phyloP scores from a whole-genome alignment of 345 rosid species.

The Gossypium ekmanianum region DNA sequence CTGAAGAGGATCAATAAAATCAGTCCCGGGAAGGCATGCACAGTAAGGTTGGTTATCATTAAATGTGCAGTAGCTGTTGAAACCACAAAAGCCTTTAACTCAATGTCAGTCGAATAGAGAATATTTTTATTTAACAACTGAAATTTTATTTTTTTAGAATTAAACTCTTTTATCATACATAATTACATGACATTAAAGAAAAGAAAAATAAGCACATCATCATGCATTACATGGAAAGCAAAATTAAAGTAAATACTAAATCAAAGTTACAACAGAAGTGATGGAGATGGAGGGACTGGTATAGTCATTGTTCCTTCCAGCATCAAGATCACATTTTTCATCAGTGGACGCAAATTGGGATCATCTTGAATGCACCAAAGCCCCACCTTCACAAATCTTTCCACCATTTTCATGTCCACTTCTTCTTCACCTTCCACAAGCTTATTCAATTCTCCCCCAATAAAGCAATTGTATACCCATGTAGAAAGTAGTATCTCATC shows the following conservation, averaged over 20 bases:
- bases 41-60: conserved; percentile 1
- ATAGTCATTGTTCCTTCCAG: conserved; percentile 18
- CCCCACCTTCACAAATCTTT: conserved; percentile 22
- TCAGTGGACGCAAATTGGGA: conserved; percentile 16
- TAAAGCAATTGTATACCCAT: conserved; percentile 22
- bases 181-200: too few species aligned
- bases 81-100: conserved; percentile 5
- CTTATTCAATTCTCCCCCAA: background rate
- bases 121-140: too few species aligned
- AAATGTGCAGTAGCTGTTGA: conserved; percentile 10
- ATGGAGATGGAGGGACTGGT: conserved; percentile 15
- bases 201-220: too few species aligned
- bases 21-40: background rate
- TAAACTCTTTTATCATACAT: too few species aligned
- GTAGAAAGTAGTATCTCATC: conserved; percentile 18
- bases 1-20: background rate
- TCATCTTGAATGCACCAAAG: conserved; percentile 28
- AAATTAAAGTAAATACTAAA: too few species aligned
- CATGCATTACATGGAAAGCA: too few species aligned
- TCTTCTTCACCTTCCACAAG: conserved; percentile 20
- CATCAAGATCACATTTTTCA: conserved; percentile 22
- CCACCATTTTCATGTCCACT: conserved; percentile 14
- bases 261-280: too few species aligned
- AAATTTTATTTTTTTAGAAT: too few species aligned
- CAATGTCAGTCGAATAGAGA: too few species aligned